phyloP scores from a whole-genome alignment of 179 eudicot species.

The Silene vulgaris region DNA sequence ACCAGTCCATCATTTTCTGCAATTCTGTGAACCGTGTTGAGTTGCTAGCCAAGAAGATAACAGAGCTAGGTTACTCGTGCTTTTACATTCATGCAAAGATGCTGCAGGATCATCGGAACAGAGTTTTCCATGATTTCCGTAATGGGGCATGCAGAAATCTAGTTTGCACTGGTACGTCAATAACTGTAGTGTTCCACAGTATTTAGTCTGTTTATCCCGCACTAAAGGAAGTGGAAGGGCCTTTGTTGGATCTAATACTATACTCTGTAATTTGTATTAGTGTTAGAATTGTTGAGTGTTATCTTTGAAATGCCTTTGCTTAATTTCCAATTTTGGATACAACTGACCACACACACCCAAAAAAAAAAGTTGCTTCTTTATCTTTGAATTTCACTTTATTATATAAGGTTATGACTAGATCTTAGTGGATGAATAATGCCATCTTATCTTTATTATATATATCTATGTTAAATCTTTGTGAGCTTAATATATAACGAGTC shows the following conservation, averaged over 20 bases:
- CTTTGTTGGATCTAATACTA: background rate
- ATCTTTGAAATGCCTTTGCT: background rate
- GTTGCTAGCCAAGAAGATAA: constrained; percentile 74
- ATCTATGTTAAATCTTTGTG: background rate
- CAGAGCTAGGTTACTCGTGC: constrained; percentile 89
- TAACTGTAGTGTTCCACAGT: background rate
- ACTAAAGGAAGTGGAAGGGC: background rate
- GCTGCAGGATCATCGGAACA: constrained; percentile 84
- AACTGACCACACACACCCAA: too few species aligned
- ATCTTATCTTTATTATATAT: background rate
- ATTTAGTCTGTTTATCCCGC: background rate
- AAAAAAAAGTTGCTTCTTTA: too few species aligned
- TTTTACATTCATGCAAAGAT: constrained; percentile 87
- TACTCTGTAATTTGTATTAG: background rate
- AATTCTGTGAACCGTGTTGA: constrained; percentile 85
- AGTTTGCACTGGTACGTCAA: constrained; percentile 70
- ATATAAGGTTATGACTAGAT: background rate
- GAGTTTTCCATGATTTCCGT: constrained; percentile 86
- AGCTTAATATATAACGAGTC: background rate
- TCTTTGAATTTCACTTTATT: background rate
- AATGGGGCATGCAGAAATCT: constrained; percentile 87
- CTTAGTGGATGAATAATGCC: background rate
- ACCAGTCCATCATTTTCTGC: constrained; percentile 82
- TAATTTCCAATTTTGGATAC: background rate
- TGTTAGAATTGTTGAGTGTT: background rate